Evolutionary conservation across 129 eudicot species (phyloP).

Genomic region (Centrapalus pauciflorus): DNA sequence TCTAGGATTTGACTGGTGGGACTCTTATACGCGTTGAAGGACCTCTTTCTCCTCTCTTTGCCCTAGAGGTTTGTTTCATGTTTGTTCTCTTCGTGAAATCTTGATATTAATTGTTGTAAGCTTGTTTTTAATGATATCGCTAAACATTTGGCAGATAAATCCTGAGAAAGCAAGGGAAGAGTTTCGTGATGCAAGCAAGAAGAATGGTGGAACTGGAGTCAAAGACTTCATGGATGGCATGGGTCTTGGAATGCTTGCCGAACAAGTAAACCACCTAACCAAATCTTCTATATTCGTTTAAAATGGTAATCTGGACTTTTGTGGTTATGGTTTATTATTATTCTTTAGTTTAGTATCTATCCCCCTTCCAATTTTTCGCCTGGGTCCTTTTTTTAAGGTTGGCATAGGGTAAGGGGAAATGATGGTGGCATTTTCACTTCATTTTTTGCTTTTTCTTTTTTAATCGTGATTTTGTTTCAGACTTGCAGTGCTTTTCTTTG

Average conservation of each 20-base stretch:
- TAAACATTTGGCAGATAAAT: conserved; percentile 56
- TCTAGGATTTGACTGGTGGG: conserved; percentile 93
- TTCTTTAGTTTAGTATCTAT: no score
- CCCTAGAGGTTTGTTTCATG: conserved; percentile 69
- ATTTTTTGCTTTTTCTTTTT: background rate
- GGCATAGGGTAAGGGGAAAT: no score
- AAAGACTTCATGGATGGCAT: conserved; percentile 94
- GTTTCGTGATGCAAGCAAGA: conserved; percentile 66
- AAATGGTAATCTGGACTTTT: background rate
- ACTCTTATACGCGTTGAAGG: conserved; percentile 86
- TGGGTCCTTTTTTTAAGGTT: no score
- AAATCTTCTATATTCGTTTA: background rate
- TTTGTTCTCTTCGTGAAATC: background rate
- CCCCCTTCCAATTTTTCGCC: no score
- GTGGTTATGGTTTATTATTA: background rate
- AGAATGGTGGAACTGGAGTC: conserved; percentile 69
- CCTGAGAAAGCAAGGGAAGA: conserved; percentile 92
- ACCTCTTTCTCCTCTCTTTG: conserved; percentile 77
- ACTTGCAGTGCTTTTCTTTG: no score
- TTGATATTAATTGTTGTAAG: conserved; percentile 3
- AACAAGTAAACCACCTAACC: conserved; percentile 46
- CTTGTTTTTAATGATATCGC: background rate
- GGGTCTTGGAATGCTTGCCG: conserved; percentile 84
- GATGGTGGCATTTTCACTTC: no score
- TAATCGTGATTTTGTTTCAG: no score